A percentile compares a stretch with the other conserved stretches of the same genome.
Evolutionary conservation across 1,284 basidiomycete genomes (phyloP).

Genomic region (Porodaedalea pini): DNA sequence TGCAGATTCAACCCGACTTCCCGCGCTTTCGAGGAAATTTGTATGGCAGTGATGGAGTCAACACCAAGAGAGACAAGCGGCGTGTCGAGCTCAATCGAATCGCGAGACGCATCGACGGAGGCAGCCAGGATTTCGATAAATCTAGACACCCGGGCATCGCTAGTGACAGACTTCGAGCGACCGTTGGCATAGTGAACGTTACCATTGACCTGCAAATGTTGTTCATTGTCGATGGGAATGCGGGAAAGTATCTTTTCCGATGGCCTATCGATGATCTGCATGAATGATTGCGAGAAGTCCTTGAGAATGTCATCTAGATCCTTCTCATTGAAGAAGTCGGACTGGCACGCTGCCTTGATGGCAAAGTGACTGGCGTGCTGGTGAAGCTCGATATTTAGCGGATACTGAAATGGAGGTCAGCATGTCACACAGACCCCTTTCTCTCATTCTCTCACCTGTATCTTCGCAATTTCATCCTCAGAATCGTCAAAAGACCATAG

Average conservation of each 20-base stretch:
- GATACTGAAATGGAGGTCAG: constrained; percentile 36
- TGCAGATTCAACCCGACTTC: constrained; percentile 35
- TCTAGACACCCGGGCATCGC: neutral
- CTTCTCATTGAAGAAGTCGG: constrained; percentile 29
- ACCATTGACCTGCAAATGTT: neutral
- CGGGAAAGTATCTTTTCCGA: neutral
- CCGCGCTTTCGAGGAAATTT: constrained; percentile 39
- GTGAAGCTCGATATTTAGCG: constrained; percentile 44
- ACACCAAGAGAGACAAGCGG: constrained; percentile 42
- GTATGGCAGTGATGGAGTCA: constrained; percentile 53
- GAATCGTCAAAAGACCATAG: constrained; percentile 37
- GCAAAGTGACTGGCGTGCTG: constrained; percentile 33
- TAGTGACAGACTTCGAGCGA: neutral
- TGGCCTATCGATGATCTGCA: constrained; percentile 29
- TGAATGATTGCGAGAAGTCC: constrained; percentile 31
- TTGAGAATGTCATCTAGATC: constrained; percentile 29
- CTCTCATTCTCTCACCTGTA: constrained; percentile 35
- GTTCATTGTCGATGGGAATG: neutral
- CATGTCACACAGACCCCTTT: neutral
- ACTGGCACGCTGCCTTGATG: constrained; percentile 37
- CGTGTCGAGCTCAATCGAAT: constrained; percentile 31
- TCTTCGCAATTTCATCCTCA: constrained; percentile 33
- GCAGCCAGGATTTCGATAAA: constrained; percentile 28
- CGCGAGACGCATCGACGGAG: constrained; percentile 25
- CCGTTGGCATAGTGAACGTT: neutral